Percentiles rank a stretch among this genome's conserved stretches.
These are phyloP conservation scores for Aureobasidium sp. DNA, from an alignment of 2,329 filamentous ascomycete genomes.

Conservation along the genomic window DNA sequence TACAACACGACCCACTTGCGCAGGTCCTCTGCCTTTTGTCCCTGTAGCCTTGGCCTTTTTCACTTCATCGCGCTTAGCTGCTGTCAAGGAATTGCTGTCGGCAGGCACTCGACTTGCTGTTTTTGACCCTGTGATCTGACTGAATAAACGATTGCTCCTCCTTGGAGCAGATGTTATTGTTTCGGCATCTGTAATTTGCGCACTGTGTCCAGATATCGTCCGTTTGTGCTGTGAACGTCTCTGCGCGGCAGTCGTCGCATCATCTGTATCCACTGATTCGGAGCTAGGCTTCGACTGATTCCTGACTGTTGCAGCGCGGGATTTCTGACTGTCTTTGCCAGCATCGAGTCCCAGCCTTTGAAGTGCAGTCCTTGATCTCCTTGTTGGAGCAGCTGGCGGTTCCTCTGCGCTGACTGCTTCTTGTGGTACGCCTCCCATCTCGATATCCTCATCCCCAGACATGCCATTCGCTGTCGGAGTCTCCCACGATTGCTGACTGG, in stretches of 20 bases:
- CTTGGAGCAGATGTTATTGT: conserved; percentile 35
- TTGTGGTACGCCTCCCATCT: conserved; percentile 22
- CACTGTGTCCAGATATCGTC: conserved; percentile 75
- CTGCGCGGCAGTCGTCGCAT: conserved; percentile 7
- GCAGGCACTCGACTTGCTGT: conserved; percentile 44
- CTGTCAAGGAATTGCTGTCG: neutral
- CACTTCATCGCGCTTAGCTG: conserved; percentile 44
- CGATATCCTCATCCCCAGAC: conserved; percentile 34
- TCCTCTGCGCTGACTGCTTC: conserved; percentile 25
- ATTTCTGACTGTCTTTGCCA: conserved; percentile 27
- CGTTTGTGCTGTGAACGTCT: conserved; percentile 54
- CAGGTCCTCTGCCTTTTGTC: conserved; percentile 56
- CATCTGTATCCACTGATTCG: conserved; percentile 29
- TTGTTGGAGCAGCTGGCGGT: conserved; percentile 39
- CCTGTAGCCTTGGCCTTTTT: conserved; percentile 75
- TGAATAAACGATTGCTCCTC: conserved; percentile 43
- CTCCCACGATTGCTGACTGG: conserved; percentile 25
- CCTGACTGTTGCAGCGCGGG: conserved; percentile 32
- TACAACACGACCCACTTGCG: conserved; percentile 75
- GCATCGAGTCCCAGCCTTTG: conserved; percentile 24
- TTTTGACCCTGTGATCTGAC: conserved; percentile 46
- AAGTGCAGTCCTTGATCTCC: conserved; percentile 26
- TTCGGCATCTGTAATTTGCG: conserved; percentile 23
- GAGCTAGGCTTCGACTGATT: conserved; percentile 30
- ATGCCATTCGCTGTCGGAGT: conserved; percentile 39